Base-by-base conservation (phyloP, 2,329 filamentous ascomycete species). In the Neopestalotiopsis clavispora region DNA sequence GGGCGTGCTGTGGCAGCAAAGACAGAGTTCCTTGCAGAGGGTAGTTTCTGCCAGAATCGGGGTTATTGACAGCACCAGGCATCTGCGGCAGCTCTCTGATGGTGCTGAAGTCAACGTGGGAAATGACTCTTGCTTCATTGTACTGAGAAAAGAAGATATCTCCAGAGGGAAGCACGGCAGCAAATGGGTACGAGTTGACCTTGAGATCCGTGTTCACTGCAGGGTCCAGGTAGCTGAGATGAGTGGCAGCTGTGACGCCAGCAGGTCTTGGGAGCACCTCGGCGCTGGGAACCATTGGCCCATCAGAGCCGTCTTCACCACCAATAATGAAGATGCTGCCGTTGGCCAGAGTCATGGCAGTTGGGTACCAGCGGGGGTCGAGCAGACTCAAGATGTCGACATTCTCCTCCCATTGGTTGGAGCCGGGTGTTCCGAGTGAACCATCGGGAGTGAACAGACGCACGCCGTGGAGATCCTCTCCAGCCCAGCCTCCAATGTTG, bases 171-270 rank as follows among this genome's bases (percentile, higher is more conserved):
- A 89, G 75, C 32, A 89, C 83, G 13, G 79, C 79, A 12, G 87
- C 72, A 79, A 85, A 90, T 0, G 88, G 88, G 70, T 90, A 90
- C n/a, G 89, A 78, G 73, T 89, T 89, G 79, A 86, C 83, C 2
- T 87, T 87, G 40, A 64, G 38, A 12, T 72, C 89, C 84, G 1
- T 87, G 89, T 32, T 84, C 81, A 52, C 45, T 7, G 45, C 6
- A 52, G 45, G 45, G 56, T 83, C 74, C 13, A 90, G 81, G 78
- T 85, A 89, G 59, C 88, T 84, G 72, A 86, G 81, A 72, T 82
- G 80, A 10, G 85, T 72, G 2, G 83, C 78, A 1, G 79, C 76
- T 4, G 81, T 81, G 56, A 73, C 72, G 23, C 72, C 72, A 4
- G 81, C 81, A 17, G 81, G 82, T 10, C 76, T 79, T 56, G 87